Conservation (phyloP, 257 asterid species). For the Gynochthodes officinalis region DNA sequence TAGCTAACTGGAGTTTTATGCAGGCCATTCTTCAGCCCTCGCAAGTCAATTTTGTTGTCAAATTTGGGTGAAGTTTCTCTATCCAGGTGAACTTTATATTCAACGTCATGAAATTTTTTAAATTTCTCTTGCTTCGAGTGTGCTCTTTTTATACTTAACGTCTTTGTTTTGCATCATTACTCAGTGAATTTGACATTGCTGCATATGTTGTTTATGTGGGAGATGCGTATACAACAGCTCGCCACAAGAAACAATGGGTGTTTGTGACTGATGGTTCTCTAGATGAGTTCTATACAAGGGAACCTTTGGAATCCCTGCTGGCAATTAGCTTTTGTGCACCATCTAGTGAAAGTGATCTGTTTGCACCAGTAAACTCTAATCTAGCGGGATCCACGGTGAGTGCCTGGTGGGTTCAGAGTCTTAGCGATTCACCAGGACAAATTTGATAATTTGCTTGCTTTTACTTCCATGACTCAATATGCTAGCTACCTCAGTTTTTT, state of each 20-base stretch:
- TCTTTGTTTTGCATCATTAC: slow-evolving; percentile 23
- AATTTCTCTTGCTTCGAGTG: slow-evolving; percentile 16
- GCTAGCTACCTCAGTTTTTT: background rate
- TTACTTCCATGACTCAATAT: background rate
- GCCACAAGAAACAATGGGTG: slow-evolving; percentile 84
- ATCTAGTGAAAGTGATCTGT: slow-evolving; percentile 39
- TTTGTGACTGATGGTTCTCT: slow-evolving; percentile 76
- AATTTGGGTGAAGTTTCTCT: slow-evolving; percentile 71
- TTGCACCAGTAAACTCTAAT: slow-evolving; percentile 49
- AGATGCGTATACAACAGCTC: slow-evolving; percentile 58
- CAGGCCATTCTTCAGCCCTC: slow-evolving; percentile 79
- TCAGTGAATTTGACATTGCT: slow-evolving; percentile 90
- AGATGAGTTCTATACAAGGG: slow-evolving; percentile 27
- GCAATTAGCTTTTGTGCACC: slow-evolving; percentile 75
- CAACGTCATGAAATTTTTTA: slow-evolving; percentile 17
- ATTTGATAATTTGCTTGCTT: background rate
- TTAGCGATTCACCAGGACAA: background rate
- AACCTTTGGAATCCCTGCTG: slow-evolving; percentile 51
- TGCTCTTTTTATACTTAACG: slow-evolving; percentile 17
- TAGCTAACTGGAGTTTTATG: slow-evolving; percentile 25
- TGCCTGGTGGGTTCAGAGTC: background rate
- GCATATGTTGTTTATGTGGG: slow-evolving; percentile 80
- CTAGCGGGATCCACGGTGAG: slow-evolving; percentile 78
- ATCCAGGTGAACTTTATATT: slow-evolving; percentile 48
- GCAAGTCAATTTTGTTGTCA: slow-evolving; percentile 60